phyloP scores from a whole-genome alignment of 1,284 basidiomycete species.

The Ustilago tritici region DNA sequence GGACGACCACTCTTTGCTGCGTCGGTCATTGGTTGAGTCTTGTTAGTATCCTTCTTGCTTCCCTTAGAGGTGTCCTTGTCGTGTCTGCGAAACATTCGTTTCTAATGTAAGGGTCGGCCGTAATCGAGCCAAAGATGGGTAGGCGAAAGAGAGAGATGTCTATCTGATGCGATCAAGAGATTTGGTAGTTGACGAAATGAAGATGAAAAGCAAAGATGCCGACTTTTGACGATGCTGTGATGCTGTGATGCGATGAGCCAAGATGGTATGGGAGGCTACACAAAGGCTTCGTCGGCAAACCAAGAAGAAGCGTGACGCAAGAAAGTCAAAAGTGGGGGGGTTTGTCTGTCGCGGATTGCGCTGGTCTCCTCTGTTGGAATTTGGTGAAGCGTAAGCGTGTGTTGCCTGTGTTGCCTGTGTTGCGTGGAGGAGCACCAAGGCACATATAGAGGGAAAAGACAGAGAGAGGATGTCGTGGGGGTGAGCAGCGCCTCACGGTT shows the following conservation, averaged over 20 bases:
- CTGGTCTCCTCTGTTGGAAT: neutral
- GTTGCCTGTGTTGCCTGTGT: neutral
- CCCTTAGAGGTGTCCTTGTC: slow-evolving; percentile 50
- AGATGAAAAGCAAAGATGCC: neutral
- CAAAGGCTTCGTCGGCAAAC: slow-evolving; percentile 1
- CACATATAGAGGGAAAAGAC: neutral
- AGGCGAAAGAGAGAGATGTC: slow-evolving; percentile 1
- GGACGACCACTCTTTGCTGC: slow-evolving; percentile 57
- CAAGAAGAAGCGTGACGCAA: slow-evolving; percentile 11
- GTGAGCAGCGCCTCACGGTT: neutral
- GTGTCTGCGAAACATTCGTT: slow-evolving; percentile 52
- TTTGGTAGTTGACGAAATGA: neutral
- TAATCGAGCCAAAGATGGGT: slow-evolving; percentile 7
- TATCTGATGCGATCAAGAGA: slow-evolving; percentile 1
- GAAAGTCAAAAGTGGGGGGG: neutral
- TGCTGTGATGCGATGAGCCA: neutral
- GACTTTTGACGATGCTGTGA: neutral
- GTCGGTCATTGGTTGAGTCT: slow-evolving; percentile 33
- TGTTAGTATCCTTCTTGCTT: slow-evolving; percentile 52
- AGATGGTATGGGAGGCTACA: neutral
- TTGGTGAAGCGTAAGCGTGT: neutral
- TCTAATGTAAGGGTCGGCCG: neutral
- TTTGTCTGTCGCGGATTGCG: neutral
- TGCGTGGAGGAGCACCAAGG: slow-evolving; percentile 7
- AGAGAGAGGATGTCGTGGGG: slow-evolving; percentile 14